These are phyloP conservation scores for Plasmopara halstedii DNA, from an alignment of 352 stramenopile genomes.

Conservation along the genomic window DNA sequence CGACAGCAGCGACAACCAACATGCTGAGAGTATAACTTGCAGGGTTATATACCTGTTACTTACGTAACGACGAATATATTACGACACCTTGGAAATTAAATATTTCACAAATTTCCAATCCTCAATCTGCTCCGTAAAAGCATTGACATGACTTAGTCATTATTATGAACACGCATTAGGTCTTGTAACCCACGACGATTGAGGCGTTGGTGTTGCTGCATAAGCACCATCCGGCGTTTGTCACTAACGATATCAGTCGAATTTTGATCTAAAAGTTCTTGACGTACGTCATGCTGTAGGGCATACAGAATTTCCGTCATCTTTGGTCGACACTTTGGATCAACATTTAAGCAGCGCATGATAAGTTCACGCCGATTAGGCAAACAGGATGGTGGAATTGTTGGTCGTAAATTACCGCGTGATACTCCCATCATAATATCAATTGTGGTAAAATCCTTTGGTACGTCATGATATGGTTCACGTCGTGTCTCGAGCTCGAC, in stretches of 20 bases:
- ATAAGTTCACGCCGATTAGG: slow-evolving; percentile 62
- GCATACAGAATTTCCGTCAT: slow-evolving; percentile 74
- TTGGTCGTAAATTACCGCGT: slow-evolving; percentile 46
- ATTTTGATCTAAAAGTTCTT: slow-evolving; percentile 66
- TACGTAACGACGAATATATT: no score
- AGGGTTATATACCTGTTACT: no score
- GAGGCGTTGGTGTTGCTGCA: slow-evolving; percentile 70
- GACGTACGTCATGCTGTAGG: slow-evolving; percentile 66
- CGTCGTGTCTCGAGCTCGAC: slow-evolving; percentile 73
- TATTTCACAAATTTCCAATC: no score
- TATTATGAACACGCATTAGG: slow-evolving; percentile 26
- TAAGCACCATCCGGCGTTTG: slow-evolving; percentile 56
- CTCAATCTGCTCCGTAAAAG: no score
- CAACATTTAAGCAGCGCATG: slow-evolving; percentile 45
- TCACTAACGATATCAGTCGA: slow-evolving; percentile 52
- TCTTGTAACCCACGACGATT: slow-evolving; percentile 63
- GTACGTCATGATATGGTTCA: slow-evolving; percentile 62
- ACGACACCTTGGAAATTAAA: no score
- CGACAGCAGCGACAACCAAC: no score
- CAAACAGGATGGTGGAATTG: slow-evolving; percentile 50
- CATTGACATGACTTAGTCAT: slow-evolving; percentile 18
- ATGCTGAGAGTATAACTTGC: no score
- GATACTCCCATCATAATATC: slow-evolving; percentile 80
- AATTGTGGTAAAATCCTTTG: slow-evolving; percentile 52
- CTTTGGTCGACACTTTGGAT: slow-evolving; percentile 48